Evolutionary conservation across 1,139 yeast genomes (phyloP), one percentile per base, ranked within the genome.

Genomic region (Wickerhamiella infanticola): DNA sequence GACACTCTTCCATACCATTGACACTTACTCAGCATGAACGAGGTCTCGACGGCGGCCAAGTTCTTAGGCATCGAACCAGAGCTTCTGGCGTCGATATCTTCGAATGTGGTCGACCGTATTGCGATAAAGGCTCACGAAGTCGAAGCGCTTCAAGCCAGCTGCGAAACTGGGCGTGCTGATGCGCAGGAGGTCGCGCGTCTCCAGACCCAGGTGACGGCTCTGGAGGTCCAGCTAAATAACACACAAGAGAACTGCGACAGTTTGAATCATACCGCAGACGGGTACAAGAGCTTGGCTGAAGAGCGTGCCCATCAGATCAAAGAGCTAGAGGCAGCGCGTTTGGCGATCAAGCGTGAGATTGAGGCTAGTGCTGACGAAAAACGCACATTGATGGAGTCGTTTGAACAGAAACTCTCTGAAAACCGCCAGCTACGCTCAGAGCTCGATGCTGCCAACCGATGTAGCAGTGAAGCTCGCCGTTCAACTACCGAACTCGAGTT

Each of bases 351-450:
- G 39, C 45, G 48, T 26, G 50, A 56, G 40, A 35, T 58, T n/a
- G 55, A 55, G 5, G 40, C 49, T 3, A 44, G 54, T 2, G 41
- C 50, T 9, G 58, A 59, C 11, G 74, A 71, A 37, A 70, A 70
- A 42, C 59, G 65, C 11, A 62, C 63, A 9, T 59, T 67, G 1
- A 54, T 68, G 35, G 72, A 67, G 44, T 53, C 68, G 27, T 50
- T 73, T n/a, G 72, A 67, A 46, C 62, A 65, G 47, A 69, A 68
- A 53, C 69, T 64, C 63, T 65, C 63, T 27, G 81, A 77, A 51
- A 60, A 72, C 37, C 64, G 67, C 37, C 67, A 65, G n/a, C 62
- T 75, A 40, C 72, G 72, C 46, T 66, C 64, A n/a, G 77, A 78
- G 43, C 61, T 77, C n/a, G 73, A 71, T 40, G 61, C 63, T 24